A percentile compares a stretch with the other conserved stretches of the same genome.
Conservation (phyloP, 495 filamentous ascomycete species). For the Talaromyces trachyspermus region DNA sequence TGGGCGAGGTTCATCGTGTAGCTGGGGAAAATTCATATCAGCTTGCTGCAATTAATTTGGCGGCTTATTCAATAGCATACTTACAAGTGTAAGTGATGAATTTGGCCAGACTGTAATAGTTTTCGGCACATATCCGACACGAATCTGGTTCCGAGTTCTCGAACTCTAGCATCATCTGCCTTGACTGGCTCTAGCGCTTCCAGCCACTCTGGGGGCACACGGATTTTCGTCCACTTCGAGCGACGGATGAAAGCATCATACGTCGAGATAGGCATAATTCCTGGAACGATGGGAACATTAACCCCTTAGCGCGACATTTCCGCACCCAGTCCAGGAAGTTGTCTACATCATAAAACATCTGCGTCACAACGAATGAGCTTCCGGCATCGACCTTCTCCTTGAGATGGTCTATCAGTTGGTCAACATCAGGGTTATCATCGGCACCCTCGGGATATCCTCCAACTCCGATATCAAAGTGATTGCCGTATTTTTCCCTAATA, state of each 20-base stretch:
- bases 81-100: slow-evolving; percentile 87
- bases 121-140: slow-evolving; percentile 89
- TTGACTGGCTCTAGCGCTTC: slow-evolving; percentile 83
- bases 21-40: slow-evolving; percentile 24
- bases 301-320: slow-evolving; percentile 82
- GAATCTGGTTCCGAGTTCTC: slow-evolving; percentile 80
- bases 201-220: slow-evolving; percentile 74
- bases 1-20: slow-evolving; percentile 99
- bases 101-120: slow-evolving; percentile 64
- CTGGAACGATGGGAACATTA: slow-evolving; percentile 83
- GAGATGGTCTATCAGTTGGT: slow-evolving; percentile 79
- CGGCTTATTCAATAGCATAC: no score
- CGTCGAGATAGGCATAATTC: slow-evolving; percentile 98
- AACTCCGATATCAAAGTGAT: slow-evolving; percentile 97
- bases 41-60: neutral
- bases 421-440: slow-evolving; percentile 83
- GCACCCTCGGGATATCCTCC: slow-evolving; percentile 96
- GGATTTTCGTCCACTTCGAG: slow-evolving; percentile 79
- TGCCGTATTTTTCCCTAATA: slow-evolving; percentile 80
- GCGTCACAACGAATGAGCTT: slow-evolving; percentile 87
- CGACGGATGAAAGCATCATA: slow-evolving; percentile 86
- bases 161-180: slow-evolving; percentile 88
- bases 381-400: slow-evolving; percentile 98
- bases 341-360: slow-evolving; percentile 99
- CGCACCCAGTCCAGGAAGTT: slow-evolving; percentile 87